phyloP scores from a whole-genome alignment of 1,139 yeast species.

The Saccharomyces hybrid region DNA sequence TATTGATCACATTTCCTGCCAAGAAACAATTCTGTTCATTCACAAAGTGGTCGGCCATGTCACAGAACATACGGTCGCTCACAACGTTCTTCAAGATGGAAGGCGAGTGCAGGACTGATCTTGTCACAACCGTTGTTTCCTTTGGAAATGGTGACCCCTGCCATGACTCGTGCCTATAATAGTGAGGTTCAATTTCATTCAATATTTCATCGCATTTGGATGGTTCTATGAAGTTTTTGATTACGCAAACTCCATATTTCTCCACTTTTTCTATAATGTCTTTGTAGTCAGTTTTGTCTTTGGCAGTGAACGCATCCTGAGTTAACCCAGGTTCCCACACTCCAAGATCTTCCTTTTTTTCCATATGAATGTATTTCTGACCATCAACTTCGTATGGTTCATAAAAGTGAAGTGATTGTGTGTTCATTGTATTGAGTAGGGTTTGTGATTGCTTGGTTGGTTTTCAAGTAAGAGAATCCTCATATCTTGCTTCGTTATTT shows the following conservation, averaged over 20 bases:
- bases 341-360: not conserved
- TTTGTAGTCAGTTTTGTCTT: not conserved
- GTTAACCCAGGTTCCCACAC: not conserved
- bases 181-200: conserved; percentile 9
- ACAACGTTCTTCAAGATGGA: conserved; percentile 9
- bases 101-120: conserved; percentile 9
- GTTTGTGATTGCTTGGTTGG: not conserved
- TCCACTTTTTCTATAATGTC: conserved; percentile 7
- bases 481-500: not conserved
- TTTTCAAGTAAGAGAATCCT: not conserved
- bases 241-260: conserved; percentile 10
- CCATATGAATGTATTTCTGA: not conserved
- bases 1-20: conserved; percentile 19
- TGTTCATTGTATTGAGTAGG: not conserved
- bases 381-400: not conserved
- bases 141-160: conserved; percentile 13
- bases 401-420: not conserved
- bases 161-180: conserved; percentile 10
- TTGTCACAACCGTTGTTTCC: conserved; percentile 11
- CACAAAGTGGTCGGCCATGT: conserved; percentile 9
- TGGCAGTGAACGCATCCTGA: not conserved
- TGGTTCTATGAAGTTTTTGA: conserved; percentile 5
- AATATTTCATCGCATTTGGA: conserved; percentile 5
- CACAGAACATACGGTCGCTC: conserved; percentile 7
- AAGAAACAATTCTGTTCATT: conserved; percentile 21